Evolutionary conservation across 495 filamentous ascomycete genomes (phyloP), one percentile per base, ranked within the genome.

Genomic region (Melanomma pulvis-pyrius): DNA sequence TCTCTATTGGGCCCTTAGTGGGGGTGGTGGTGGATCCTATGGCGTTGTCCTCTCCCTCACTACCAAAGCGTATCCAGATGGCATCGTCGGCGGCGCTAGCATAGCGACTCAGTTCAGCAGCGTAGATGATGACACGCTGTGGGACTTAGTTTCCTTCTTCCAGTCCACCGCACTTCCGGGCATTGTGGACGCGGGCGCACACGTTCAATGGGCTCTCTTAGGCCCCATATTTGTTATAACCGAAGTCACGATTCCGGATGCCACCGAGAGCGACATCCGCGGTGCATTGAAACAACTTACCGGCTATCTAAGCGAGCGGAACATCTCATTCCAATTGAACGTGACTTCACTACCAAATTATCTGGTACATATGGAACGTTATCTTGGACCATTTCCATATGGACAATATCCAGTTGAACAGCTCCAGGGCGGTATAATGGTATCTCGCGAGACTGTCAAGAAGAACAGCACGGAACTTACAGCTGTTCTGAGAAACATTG

Each of bases 1-100:
- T 47, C 65, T 71, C 9, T 71, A 61, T 44, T 69, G 65, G 65
- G 65, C 60, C 0, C 61, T 71, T 8, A 21, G 21, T 39, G 69
- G 65, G 2, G 68, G 64, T 13, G 68, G 68, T 4, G 64, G 46
- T 25, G 68, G 63, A 2, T 62, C 63, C 1, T 71, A 58, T 29
- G 68, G 57, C 17, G 63, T 63, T 21, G 52, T 58, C 1, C 24
- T 67, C 24, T 67, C 68, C 2, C 17, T 67, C 4, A 71, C 68
- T 51, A 54, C 49, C 2, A 71, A 71, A 53, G 68, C 63, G 19
- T 51, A 62, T 44, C 63, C 63, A 34, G 63, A 61, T 22, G 19
- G 19, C 2, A 1, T 25, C 4, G 46, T 53, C 1, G 49, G 36
- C 8, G 68, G 49, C 13, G 63, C 51, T 5, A 67, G 32, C 52